Conservation (phyloP, 148 eudicot genomes). For the Cornus kousa region DNA sequence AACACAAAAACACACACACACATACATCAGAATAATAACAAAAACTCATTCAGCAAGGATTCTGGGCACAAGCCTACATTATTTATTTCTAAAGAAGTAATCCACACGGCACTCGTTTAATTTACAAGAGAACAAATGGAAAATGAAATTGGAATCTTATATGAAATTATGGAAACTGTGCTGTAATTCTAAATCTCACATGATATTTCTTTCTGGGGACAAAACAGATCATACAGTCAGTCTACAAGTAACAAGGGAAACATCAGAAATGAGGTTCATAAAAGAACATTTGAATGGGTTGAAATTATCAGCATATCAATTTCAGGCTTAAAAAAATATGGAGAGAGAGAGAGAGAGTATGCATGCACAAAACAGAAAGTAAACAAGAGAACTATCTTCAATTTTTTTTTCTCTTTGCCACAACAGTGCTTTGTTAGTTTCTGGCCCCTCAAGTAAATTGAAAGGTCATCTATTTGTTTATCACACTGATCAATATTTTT, state of each 20-base stretch:
- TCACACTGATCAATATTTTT: background rate
- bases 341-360: conserved; percentile 8
- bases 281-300: background rate
- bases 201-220: background rate
- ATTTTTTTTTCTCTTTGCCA: background rate
- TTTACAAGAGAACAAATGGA: background rate
- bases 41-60: background rate
- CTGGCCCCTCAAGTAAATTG: background rate
- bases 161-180: background rate
- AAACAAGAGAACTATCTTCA: background rate
- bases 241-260: background rate
- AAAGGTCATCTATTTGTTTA: background rate
- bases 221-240: background rate
- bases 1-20: background rate
- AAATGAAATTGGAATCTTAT: background rate
- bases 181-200: background rate
- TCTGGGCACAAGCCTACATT: background rate
- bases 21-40: background rate
- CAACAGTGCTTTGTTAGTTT: background rate
- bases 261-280: background rate
- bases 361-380: background rate
- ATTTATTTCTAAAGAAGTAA: background rate
- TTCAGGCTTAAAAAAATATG: background rate
- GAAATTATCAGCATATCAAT: background rate
- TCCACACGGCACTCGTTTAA: background rate